Evolutionary conservation across 306 rosid genomes (phyloP).

Genomic region (Carpinus fangiana): DNA sequence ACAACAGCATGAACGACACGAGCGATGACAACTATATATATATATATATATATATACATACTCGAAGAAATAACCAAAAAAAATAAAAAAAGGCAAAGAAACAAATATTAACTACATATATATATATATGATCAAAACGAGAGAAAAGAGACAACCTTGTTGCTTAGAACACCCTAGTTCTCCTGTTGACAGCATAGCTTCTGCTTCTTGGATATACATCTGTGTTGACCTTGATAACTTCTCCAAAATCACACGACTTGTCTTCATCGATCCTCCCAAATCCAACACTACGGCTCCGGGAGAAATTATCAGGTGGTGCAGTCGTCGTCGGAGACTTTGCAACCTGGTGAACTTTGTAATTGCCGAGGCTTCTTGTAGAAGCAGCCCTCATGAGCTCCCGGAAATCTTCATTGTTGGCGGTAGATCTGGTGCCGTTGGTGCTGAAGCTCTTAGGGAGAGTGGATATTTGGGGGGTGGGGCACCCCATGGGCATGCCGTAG

Average conservation of each 20-base stretch:
- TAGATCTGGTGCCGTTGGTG: conserved; percentile 26
- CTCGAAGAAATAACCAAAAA: not conserved
- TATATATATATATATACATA: not conserved
- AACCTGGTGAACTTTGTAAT: not conserved
- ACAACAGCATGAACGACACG: not conserved
- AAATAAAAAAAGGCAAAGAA: not conserved
- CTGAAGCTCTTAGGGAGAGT: conserved; percentile 58
- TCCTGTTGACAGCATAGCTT: conserved; percentile 44
- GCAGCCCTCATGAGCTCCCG: conserved; percentile 55
- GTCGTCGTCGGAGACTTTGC: conserved; percentile 1
- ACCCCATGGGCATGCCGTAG: conserved; percentile 32
- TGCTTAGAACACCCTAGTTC: conserved; percentile 7
- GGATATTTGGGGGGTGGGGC: conserved; percentile 28
- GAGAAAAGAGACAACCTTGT: not conserved
- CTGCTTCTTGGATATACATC: conserved; percentile 42
- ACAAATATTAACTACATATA: too few species aligned
- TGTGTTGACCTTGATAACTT: conserved; percentile 27
- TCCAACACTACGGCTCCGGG: conserved; percentile 48
- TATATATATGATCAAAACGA: not conserved
- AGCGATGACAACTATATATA: not conserved
- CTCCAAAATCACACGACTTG: conserved; percentile 44
- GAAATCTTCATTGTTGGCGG: conserved; percentile 26
- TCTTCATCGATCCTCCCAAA: conserved; percentile 74
- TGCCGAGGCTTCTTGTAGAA: conserved; percentile 20
- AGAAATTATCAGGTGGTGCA: not conserved